Base-by-base conservation (phyloP, 345 rosid species). In the Microcos paniculata region DNA sequence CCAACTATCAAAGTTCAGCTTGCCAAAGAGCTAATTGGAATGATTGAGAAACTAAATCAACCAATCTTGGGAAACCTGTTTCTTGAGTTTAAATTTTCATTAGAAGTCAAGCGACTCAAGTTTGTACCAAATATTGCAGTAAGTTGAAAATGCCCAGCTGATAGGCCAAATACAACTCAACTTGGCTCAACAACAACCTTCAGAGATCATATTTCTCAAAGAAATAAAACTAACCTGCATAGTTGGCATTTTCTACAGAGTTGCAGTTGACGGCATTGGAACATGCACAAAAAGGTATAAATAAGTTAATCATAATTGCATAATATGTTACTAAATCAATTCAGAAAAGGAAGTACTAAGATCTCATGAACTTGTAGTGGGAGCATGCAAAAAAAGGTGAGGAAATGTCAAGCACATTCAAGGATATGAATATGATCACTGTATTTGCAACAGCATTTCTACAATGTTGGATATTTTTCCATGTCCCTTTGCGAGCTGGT, bases 211-310 rank as follows among this genome's bases (percentile, higher is more conserved):
- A 31, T 18, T 57, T 69, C 6, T 56, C 7, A 35, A 69, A 30
- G 40, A 53, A 53, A 55, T 3, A 76, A 51, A 56, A 58, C 74
- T 72, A 75, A 87, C 99, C 96, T 95, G 99, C 70, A 93, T 88
- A 3, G 96, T 88, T 33, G 99, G 98, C 97, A 96, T 96, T 85
- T 91, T 96, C 97, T 96, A 92, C 56, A 30, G 33, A n/a, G 65
- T 77, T 77, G 33, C 2, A 6, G 63, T 61, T 43, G 69, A 70
- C 21, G 30, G 26, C 79, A 61, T 38, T 1, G 76, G 72, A 69
- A 72, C 73, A 79, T 79, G 84, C 73, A 76, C n/a, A 74, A 77
- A 85, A 66, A 82, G 38, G 61, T 66, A 75, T 0, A 73, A 75
- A 55, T 62, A 45, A 74, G 40, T 75, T 73, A 73, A 72, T 71